Evolutionary conservation across 1,139 yeast genomes (phyloP).

Genomic region (Candida dubliniensis): DNA sequence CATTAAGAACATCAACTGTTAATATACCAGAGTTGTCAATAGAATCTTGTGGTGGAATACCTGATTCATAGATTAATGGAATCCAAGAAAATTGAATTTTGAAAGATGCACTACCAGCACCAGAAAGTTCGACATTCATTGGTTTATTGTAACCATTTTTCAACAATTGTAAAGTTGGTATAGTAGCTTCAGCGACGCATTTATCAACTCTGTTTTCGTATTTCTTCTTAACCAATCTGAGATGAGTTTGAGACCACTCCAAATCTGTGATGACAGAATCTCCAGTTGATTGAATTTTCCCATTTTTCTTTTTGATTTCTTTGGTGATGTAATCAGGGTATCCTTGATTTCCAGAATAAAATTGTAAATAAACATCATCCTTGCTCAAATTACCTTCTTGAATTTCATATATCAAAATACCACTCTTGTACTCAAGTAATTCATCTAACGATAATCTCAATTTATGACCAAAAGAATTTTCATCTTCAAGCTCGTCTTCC

Average conservation of each 20-base stretch:
- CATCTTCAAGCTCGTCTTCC: conserved; percentile 36
- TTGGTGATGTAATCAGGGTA: conserved; percentile 60
- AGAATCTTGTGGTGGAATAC: conserved; percentile 73
- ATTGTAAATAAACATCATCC: conserved; percentile 63
- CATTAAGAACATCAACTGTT: conserved; percentile 62
- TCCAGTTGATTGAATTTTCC: conserved; percentile 59
- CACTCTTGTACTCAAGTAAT: conserved; percentile 62
- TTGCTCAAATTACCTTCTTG: conserved; percentile 56
- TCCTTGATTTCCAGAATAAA: conserved; percentile 73
- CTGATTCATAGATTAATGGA: conserved; percentile 59
- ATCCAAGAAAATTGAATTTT: conserved; percentile 72
- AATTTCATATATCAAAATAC: conserved; percentile 72
- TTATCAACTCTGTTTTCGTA: conserved; percentile 57
- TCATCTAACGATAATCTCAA: conserved; percentile 64
- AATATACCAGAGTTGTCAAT: conserved; percentile 75
- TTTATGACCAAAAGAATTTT: conserved; percentile 41
- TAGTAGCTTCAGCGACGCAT: conserved; percentile 58
- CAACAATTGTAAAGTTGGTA: conserved; percentile 70
- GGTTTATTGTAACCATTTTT: conserved; percentile 65
- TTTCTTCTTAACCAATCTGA: conserved; percentile 59
- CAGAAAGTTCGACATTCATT: conserved; percentile 45
- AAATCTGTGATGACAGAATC: conserved; percentile 76
- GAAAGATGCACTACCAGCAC: conserved; percentile 50
- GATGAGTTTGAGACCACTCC: conserved; percentile 65
- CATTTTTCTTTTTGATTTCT: conserved; percentile 37